Conservation (phyloP, 768 basidiomycete species). For the Coprinopsis marcescibilis region DNA sequence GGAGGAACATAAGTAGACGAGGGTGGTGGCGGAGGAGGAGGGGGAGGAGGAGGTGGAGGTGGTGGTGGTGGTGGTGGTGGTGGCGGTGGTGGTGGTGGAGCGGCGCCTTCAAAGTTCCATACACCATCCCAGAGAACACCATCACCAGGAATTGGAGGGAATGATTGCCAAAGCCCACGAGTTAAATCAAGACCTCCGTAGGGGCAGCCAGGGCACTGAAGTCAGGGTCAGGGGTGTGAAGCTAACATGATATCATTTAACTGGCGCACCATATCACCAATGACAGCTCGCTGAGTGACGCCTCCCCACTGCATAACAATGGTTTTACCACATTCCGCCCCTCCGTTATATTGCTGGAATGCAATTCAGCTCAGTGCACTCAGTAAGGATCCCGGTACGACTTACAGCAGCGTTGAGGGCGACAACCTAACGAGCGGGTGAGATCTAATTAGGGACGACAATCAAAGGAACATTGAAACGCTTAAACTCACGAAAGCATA, state of each 20-base stretch:
- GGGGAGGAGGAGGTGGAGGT: no score
- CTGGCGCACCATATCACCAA: slow-evolving; percentile 53
- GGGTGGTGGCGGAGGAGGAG: no score
- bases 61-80: no score
- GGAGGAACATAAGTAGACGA: no score
- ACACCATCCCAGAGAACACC: slow-evolving; percentile 43
- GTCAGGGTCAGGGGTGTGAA: neutral
- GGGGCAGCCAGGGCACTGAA: slow-evolving; percentile 56
- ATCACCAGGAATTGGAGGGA: slow-evolving; percentile 30
- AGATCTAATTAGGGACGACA: no score
- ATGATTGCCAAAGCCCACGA: slow-evolving; percentile 51
- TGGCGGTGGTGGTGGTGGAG: no score
- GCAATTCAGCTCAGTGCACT: neutral
- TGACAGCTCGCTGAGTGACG: slow-evolving; percentile 47
- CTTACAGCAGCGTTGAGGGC: slow-evolving; percentile 21
- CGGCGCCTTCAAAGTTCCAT: slow-evolving; percentile 59
- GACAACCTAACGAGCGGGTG: slow-evolving; percentile 19
- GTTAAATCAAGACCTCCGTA: slow-evolving; percentile 26
- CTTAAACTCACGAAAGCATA: slow-evolving; percentile 6
- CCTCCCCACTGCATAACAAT: slow-evolving; percentile 61
- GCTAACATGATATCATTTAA: neutral
- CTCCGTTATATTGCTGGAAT: slow-evolving; percentile 49
- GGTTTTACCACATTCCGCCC: slow-evolving; percentile 51
- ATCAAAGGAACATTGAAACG: no score
- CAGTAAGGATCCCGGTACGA: neutral